Base-by-base conservation (phyloP, 441 rosid species). In the Breynia disticha region DNA sequence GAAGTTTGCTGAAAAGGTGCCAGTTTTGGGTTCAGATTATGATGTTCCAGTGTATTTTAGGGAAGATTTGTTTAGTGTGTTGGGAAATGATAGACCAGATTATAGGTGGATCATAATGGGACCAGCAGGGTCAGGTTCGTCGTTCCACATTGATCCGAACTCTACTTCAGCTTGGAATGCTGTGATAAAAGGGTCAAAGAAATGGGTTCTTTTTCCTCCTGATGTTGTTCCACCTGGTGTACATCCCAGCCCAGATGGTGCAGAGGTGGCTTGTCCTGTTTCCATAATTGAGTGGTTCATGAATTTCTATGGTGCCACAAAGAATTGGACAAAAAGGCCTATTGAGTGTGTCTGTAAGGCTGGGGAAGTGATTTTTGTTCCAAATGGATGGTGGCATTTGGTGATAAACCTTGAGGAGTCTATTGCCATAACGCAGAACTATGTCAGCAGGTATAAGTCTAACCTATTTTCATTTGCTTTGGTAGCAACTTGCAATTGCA, bases 161-260 rank as follows among this genome's bases (percentile, higher is more conserved):
- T 86, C 98, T 7, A 93, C 98, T 0, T 88, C 97, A 0, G 97
- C 98, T 53, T 93, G 98, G 98, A 93, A 88, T 64, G 97, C 96
- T 0, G 90, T 93, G 64, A 75, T 93, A 47, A 56, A 46, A 45
- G 67, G 73, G 44, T 68, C 71, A 14, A 67, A 74, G 56, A 67
- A 65, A 67, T 93, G 97, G 98, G 62, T 93, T 70, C 59, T 93
- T 74, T 93, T 93, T 72, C 98, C 97, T 0, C 98, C 98, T 0
- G 93, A 89, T 57, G 90, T 82, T 50, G 67, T 81, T 71, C 98
- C 98, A 15, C 97, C 98, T 0, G 97, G 98, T 8, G 97, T 93
- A 49, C 87, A 79, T 73, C 98, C 97, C 0, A 93, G 98, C 76
- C 82, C 96, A 0, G 96, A 93, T 74, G 98, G 98, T 19, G 85